Percentiles rank a stretch among this genome's conserved stretches.
Evolutionary conservation across 192 early-diverging fungal genomes (phyloP).

Genomic region (Linnemannia exigua): DNA sequence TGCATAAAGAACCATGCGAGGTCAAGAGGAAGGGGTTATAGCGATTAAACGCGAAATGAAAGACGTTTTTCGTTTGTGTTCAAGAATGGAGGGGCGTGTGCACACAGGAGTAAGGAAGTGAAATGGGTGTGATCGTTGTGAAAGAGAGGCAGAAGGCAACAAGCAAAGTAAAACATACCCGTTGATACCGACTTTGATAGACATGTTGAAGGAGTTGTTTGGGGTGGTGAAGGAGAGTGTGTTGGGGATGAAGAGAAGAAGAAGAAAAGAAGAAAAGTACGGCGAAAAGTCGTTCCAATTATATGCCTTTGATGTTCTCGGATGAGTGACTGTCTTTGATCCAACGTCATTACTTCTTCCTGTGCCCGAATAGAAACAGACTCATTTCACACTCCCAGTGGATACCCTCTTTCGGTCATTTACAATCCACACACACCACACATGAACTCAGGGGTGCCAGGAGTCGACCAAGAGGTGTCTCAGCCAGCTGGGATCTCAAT

Average conservation of each 20-base stretch:
- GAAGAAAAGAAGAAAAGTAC: conserved; percentile 8
- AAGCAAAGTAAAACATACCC: conserved; percentile 32
- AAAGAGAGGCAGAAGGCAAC: neutral
- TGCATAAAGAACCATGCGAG: neutral
- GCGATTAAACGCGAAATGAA: neutral
- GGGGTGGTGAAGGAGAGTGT: neutral
- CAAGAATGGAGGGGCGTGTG: neutral
- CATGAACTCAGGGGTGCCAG: neutral
- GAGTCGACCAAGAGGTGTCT: neutral
- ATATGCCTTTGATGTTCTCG: neutral
- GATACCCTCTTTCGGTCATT: neutral
- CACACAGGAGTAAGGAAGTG: neutral
- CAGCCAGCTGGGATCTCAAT: neutral
- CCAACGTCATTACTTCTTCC: conserved; percentile 23
- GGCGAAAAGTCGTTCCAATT: neutral
- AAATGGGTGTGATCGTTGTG: neutral
- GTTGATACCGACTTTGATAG: conserved; percentile 58
- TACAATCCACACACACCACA: neutral
- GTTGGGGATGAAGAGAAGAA: conserved; percentile 37
- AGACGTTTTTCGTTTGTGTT: neutral
- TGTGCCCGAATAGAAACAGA: too few relatives aligned
- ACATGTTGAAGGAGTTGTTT: conserved; percentile 28
- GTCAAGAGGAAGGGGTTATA: neutral
- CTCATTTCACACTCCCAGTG: neutral
- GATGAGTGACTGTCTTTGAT: conserved; percentile 13